Evolutionary conservation across 176 grass and related monocot species (phyloP).

Genomic region (Zea mays): Zm-B73-REFERENCE-NAM-5.0 NC_050105.1:26883001-26883500

Average conservation of each 20-base stretch:
- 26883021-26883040: no score
- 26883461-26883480: conserved; percentile 60
- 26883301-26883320: conserved; percentile 53
- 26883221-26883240: conserved; percentile 41
- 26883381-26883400: conserved; percentile 47
- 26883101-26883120: conserved; percentile 27
- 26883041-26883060: no score
- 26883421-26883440: conserved; percentile 7
- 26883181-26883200: no score
- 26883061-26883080: no score
- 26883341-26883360: conserved; percentile 50
- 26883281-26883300: conserved; percentile 28
- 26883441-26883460: conserved; percentile 50
- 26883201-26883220: conserved; percentile 44
- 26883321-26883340: conserved; percentile 69
- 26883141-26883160: conserved; percentile 75
- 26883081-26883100: no score
- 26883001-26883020: no score
- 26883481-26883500: conserved; percentile 39
- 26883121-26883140: conserved; percentile 82
- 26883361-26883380: conserved; percentile 57
- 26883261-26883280: conserved; percentile 5
- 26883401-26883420: conserved; percentile 40
- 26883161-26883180: conserved; percentile 39
- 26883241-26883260: conserved; percentile 9